Evolutionary conservation across 176 grass and related monocot genomes (phyloP), one percentile per base, ranked within the genome.

Genomic region (Oryza punctata): DNA sequence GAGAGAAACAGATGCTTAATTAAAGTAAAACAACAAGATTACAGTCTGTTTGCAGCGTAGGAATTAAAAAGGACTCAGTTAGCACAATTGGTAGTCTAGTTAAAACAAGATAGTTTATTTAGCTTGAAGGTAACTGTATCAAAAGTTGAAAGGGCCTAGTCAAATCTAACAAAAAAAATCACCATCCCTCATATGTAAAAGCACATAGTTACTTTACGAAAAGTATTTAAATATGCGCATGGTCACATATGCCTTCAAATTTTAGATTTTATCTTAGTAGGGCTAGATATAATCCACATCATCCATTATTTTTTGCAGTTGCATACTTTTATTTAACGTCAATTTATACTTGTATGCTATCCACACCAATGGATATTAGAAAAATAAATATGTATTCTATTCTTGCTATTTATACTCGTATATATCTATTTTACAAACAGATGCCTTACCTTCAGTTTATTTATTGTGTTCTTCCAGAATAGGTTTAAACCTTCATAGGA

Each of bases 401-500:
- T 32, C 54, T 78, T 78, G 37, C 13, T 7, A 29, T 77, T 21
- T 25, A 0, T 71, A 78, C 24, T 18, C 16, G 47, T 78, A 15
- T 70, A 23, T 10, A 85, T 30, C 33, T 69, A 45, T 43, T 67
- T 67, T 10, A 4, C 41, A 46, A 29, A 67, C 0, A 69, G 25
- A 60, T 44, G 23, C 32, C 24, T 72, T 85, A 90, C 93, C 96
- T 98, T 98, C 69, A 95, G 84, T 82, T 98, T 98, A 84, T 91
- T 98, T 24, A 87, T 82, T 67, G 85, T 73, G 69, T 52, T 91
- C 69, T 86, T 95, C 93, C 92, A 91, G 60, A 84, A 98, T 26
- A 94, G 50, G 63, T 87, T 69, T 69, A 85, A 79, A 61, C 96
- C 96, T 91, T 98, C 96, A 38, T 98, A 98, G 67, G 96, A 76